These are phyloP conservation scores for Monascus purpureus DNA, from an alignment of 495 filamentous ascomycete species.

Conservation along the genomic window DNA sequence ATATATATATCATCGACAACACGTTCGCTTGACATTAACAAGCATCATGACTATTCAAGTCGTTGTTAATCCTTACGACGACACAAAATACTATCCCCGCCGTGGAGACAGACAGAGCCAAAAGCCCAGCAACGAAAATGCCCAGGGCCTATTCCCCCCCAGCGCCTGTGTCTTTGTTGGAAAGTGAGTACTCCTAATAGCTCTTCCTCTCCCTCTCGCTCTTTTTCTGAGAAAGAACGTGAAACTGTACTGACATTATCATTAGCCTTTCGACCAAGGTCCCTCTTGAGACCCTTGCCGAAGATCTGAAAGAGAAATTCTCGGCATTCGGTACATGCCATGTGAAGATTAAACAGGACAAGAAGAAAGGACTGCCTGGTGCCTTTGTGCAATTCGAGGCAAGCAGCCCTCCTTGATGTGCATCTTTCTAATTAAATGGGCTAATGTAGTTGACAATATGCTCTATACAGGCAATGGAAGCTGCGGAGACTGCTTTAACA, in stretches of 20 bases:
- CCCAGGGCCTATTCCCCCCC: slow-evolving; percentile 13
- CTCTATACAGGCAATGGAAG: not conserved
- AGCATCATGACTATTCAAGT: not conserved
- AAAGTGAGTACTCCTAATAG: slow-evolving; percentile 6
- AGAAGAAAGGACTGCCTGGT: not conserved
- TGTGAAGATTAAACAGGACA: slow-evolving; percentile 2
- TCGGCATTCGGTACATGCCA: slow-evolving; percentile 1
- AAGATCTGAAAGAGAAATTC: slow-evolving; percentile 1
- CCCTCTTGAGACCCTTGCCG: not conserved
- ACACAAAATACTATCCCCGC: slow-evolving; percentile 7
- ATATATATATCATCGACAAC: not conserved
- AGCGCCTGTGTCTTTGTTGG: slow-evolving; percentile 15
- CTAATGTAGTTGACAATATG: no score
- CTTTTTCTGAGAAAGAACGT: not conserved
- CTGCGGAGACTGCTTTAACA: not conserved
- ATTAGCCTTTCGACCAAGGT: slow-evolving; percentile 2
- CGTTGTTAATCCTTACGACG: not conserved
- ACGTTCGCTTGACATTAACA: not conserved
- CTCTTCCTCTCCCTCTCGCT: not conserved
- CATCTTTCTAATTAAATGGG: no score
- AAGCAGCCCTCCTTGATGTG: not conserved
- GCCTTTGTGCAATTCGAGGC: slow-evolving; percentile 3
- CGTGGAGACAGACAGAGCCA: slow-evolving; percentile 9
- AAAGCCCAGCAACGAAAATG: slow-evolving; percentile 10
- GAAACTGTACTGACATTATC: no score